These are phyloP conservation scores for Aspergillus quadricinctus DNA, from an alignment of 2,329 filamentous ascomycete genomes.

Conservation along the genomic window DNA sequence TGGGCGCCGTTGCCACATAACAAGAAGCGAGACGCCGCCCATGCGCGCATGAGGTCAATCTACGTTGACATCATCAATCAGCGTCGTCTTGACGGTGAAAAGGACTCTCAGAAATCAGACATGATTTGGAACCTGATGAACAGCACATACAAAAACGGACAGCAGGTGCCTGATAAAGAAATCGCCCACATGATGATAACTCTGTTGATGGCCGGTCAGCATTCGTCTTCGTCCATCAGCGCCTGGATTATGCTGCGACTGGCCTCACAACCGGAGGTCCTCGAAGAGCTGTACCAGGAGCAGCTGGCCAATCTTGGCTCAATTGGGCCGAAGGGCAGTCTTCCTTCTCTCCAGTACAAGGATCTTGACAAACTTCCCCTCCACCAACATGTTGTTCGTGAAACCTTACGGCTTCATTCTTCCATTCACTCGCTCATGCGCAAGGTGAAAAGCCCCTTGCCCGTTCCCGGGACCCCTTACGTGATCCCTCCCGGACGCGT, in stretches of 20 bases:
- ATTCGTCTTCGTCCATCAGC: conserved; percentile 72
- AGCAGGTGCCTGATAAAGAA: conserved; percentile 65
- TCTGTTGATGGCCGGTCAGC: conserved; percentile 77
- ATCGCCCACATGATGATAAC: conserved; percentile 85
- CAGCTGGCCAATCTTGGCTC: conserved; percentile 52
- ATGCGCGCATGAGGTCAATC: conserved; percentile 63
- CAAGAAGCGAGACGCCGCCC: conserved; percentile 65
- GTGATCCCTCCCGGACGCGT: conserved; percentile 73
- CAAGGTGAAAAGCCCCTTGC: conserved; percentile 64
- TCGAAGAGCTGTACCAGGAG: conserved; percentile 67
- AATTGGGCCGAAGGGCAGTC: conserved; percentile 29
- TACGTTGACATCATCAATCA: conserved; percentile 68
- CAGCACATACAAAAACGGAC: conserved; percentile 71
- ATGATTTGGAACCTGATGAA: conserved; percentile 80
- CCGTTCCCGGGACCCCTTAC: conserved; percentile 54
- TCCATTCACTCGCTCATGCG: conserved; percentile 72
- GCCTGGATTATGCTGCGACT: conserved; percentile 73
- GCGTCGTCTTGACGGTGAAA: conserved; percentile 48
- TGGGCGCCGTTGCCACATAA: conserved; percentile 77
- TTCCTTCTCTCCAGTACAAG: conserved; percentile 56
- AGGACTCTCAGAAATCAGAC: conserved; percentile 46
- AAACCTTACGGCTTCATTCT: conserved; percentile 66
- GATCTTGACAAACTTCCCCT: conserved; percentile 59
- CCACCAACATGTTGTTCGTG: conserved; percentile 62
- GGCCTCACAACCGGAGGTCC: conserved; percentile 64